Evolutionary conservation across 1,139 yeast genomes (phyloP), one percentile per base, ranked within the genome.

Genomic region (Kazachstania sp.): DNA sequence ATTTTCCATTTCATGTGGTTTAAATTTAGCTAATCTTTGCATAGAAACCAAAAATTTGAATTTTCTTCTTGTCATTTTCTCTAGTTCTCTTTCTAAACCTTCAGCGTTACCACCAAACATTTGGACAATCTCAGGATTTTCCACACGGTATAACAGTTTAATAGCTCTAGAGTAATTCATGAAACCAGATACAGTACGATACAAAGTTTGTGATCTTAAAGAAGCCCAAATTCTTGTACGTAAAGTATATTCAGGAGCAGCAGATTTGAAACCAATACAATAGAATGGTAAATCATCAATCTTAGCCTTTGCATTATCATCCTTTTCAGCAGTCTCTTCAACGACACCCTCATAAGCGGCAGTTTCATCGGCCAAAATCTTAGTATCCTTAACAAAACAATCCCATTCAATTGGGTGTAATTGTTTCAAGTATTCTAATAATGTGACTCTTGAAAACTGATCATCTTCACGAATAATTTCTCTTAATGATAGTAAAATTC

Each of bases 201-300:
- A 92, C 70, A 92, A 76, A 45, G 98, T 92, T 75, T 92, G 98
- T 45, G 97, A 92, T 72, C 97, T 86, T 66, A 92, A 80, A 44
- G 98, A 92, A 45, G 98, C 98, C 98, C 98, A 92, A 63, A 92
- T 92, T 77, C 98, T 83, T 12, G 98, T 92, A 76, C 98, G 86
- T 67, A 92, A 76, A 54, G 97, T 92, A 71, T 92, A 92, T 71
- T 92, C 98, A 47, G 98, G 98, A 56, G 98, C 97, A 69, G 98
- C 97, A 64, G 96, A 85, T 73, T 92, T 92, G 85, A 92, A 92
- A 76, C 98, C 98, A 70, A 88, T 86, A 75, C 97, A 90, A 78
- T 92, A 92, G 74, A 92, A 92, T 57, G 98, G 98, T 68, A 92
- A 77, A 65, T 92, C 98, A 67, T 92, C 98, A 68, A 92, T 92